A percentile compares a stretch with the other conserved stretches of the same genome.
Conservation (phyloP, 2,329 filamentous ascomycete species). For the Kalmusia sp. region DNA sequence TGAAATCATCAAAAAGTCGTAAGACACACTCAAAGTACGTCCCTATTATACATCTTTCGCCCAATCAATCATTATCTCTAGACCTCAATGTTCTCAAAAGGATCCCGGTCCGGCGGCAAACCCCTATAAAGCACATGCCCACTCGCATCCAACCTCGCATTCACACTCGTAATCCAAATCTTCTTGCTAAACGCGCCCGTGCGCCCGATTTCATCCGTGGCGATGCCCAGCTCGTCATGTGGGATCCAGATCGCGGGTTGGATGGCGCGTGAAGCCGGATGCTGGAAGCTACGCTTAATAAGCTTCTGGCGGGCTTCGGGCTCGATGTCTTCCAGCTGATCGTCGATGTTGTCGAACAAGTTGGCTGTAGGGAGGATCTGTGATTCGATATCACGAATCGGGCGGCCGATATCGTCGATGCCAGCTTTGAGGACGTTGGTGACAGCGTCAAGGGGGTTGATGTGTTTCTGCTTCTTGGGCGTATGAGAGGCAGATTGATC, state of each 20-base stretch:
- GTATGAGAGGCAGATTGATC: too few relatives aligned
- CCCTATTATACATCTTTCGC: too few relatives aligned
- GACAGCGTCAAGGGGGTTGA: slow-evolving; percentile 36
- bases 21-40: neutral
- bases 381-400: slow-evolving; percentile 46
- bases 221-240: slow-evolving; percentile 85
- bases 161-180: slow-evolving; percentile 95
- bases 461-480: slow-evolving; percentile 20
- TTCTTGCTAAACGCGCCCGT: slow-evolving; percentile 75
- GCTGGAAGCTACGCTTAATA: slow-evolving; percentile 87
- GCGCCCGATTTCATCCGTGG: slow-evolving; percentile 85
- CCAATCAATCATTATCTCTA: slow-evolving; percentile 9
- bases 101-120: slow-evolving; percentile 78
- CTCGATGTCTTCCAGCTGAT: slow-evolving; percentile 93
- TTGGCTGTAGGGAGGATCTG: slow-evolving; percentile 73
- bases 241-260: slow-evolving; percentile 94
- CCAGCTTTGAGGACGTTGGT: slow-evolving; percentile 34
- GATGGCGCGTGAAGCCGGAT: slow-evolving; percentile 82
- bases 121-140: slow-evolving; percentile 82
- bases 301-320: slow-evolving; percentile 87
- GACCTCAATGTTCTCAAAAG: slow-evolving; percentile 49
- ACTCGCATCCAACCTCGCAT: slow-evolving; percentile 85
- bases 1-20: neutral
- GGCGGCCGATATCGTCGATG: slow-evolving; percentile 36
- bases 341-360: slow-evolving; percentile 84